Evolutionary conservation across 441 rosid genomes (phyloP), one percentile per base, ranked within the genome.

Genomic region (Gossypium schwendimanii): DNA sequence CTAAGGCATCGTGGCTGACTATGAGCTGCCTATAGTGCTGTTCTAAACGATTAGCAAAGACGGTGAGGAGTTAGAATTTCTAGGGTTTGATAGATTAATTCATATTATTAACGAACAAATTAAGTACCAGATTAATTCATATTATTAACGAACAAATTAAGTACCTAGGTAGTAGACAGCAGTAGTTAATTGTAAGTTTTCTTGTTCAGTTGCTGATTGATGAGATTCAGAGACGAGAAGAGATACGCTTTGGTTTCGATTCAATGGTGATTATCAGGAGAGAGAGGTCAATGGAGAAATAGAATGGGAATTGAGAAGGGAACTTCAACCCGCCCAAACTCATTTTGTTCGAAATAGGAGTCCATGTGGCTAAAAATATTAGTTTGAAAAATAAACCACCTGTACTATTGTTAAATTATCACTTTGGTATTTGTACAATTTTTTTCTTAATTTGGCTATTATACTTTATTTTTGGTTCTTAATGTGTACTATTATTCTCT

Each of bases 1-100:
- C 97, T 4, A 92, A 78, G 50, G 84, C 94, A 53, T 92, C 96
- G 59, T 90, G 78, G 65, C n/a, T 73, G 77, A 63, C 18, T 75
- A 70, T 11, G 44, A 52, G 36, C 14, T 44, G 47, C 52, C 54
- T 12, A 12, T 14, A 28, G 0, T 17, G 54, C 55, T n/a, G 45
- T 2, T 58, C 12, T 14, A 14, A 67, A 50, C 8, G 14, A 70
- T 70, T n/a, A 69, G 15, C 24, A 23, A 69, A 47, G 59, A 57
- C n/a, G 10, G 21, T 0, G 44, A 58, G 26, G 21, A 17, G 57
- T 20, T 26, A 10, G 49, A 15, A 12, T 52, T 69, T 65, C 18
- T 10, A 23, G 31, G 9, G 58, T 18, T 18, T 41, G 52, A 41
- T 11, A 7, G 15, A 11, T 18, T 9, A 18, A 18, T 53, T 39